phyloP scores from a whole-genome alignment of 1,284 basidiomycete genomes.

The Anthracocystis walkeri region DNA sequence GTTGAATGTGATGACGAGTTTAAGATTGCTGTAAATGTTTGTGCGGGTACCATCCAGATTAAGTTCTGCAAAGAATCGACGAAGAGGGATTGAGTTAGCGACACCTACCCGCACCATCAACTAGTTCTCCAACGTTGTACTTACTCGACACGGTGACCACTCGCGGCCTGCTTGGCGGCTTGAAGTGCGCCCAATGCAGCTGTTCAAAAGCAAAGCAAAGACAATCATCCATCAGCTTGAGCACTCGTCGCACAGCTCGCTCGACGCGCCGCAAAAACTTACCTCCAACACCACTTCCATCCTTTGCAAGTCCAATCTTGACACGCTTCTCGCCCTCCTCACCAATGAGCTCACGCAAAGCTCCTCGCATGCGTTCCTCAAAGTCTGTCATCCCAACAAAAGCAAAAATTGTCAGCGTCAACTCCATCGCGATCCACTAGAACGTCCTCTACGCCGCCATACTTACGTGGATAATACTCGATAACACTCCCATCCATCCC shows the following conservation, averaged over 20 bases:
- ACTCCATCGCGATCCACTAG: too few relatives aligned
- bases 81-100: not conserved
- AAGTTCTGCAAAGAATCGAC: slow-evolving; percentile 3
- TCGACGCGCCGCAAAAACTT: not conserved
- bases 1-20: not conserved
- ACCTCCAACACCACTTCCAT: slow-evolving; percentile 90
- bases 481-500: slow-evolving; percentile 75
- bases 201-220: not conserved
- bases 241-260: too few relatives aligned
- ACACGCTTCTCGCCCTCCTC: slow-evolving; percentile 81
- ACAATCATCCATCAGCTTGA: not conserved
- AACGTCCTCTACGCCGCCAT: too few relatives aligned
- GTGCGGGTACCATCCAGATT: not conserved
- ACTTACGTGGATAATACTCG: slow-evolving; percentile 74
- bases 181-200: slow-evolving; percentile 57
- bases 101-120: not conserved
- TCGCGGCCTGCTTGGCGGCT: slow-evolving; percentile 56
- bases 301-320: slow-evolving; percentile 91
- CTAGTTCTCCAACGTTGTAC: not conserved
- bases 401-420: not conserved
- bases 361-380: slow-evolving; percentile 80
- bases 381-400: slow-evolving; percentile 81
- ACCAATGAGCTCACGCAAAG: slow-evolving; percentile 82
- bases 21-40: not conserved
- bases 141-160: slow-evolving; percentile 55